Evolutionary conservation across 169 alveolate genomes (phyloP).

Genomic region (Plasmodium knowlesi): DNA sequence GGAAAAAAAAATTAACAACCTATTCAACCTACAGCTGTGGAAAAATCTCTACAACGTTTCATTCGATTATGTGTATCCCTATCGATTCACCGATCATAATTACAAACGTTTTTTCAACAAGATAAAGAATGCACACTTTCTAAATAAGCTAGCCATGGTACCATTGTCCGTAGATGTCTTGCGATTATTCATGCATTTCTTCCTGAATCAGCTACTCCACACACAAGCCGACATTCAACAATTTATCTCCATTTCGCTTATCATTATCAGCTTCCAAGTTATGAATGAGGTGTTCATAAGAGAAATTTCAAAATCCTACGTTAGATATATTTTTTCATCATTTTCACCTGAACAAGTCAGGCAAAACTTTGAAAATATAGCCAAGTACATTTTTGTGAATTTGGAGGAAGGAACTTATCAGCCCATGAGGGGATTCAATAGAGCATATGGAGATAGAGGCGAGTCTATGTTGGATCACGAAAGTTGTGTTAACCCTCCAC

Average conservation of each 20-base stretch:
- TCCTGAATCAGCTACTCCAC: conserved; percentile 24
- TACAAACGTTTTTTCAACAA: conserved; percentile 41
- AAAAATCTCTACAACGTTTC: conserved; percentile 31
- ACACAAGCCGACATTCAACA: conserved; percentile 47
- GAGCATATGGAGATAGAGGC: neutral
- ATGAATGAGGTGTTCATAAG: conserved; percentile 67
- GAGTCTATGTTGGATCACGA: neutral
- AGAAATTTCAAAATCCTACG: conserved; percentile 65
- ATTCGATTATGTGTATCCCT: conserved; percentile 60
- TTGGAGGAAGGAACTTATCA: neutral
- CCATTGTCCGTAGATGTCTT: conserved; percentile 48
- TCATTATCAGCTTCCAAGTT: conserved; percentile 42
- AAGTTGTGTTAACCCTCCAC: neutral
- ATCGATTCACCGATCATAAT: conserved; percentile 52
- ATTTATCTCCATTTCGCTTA: conserved; percentile 46
- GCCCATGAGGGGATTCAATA: neutral
- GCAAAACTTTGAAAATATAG: conserved; percentile 17
- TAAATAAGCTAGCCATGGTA: conserved; percentile 39
- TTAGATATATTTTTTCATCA: conserved; percentile 18
- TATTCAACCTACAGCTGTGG: conserved; percentile 55
- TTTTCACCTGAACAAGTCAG: conserved; percentile 2
- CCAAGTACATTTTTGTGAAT: neutral
- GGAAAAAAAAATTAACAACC: conserved; percentile 25
- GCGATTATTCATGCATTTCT: conserved; percentile 41
- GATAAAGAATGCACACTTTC: conserved; percentile 30